Evolutionary conservation across 768 basidiomycete genomes (phyloP).

Genomic region (Suillus lakei): DNA sequence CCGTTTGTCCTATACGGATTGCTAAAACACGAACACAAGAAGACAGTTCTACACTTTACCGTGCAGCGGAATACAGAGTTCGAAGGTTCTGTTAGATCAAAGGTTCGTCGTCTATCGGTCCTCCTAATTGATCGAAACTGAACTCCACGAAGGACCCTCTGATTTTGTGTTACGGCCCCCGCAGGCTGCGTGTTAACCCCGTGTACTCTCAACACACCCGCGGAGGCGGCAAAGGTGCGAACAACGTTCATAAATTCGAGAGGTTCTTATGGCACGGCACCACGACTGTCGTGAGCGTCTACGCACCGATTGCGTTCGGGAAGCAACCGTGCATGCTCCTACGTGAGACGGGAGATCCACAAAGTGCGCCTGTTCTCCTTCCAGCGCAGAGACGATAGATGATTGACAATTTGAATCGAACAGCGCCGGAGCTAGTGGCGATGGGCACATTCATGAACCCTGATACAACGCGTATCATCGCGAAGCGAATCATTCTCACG

Average conservation of each 20-base stretch:
- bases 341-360: slow-evolving; percentile 64
- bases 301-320: slow-evolving; percentile 89
- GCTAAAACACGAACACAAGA: slow-evolving; percentile 95
- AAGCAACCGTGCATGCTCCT: slow-evolving; percentile 76
- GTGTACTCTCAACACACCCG: slow-evolving; percentile 91
- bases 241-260: slow-evolving; percentile 98
- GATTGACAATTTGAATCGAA: neutral
- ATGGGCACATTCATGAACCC: slow-evolving; percentile 84
- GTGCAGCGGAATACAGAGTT: slow-evolving; percentile 97
- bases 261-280: slow-evolving; percentile 84
- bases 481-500: slow-evolving; percentile 93
- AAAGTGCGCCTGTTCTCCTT: slow-evolving; percentile 52
- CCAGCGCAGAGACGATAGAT: neutral
- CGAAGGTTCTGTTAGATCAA: slow-evolving; percentile 84
- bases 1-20: slow-evolving; percentile 80
- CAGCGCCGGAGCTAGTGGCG: slow-evolving; percentile 85
- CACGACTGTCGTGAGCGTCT: slow-evolving; percentile 84
- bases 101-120: slow-evolving; percentile 50
- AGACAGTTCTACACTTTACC: slow-evolving; percentile 89
- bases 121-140: neutral
- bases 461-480: slow-evolving; percentile 89
- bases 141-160: slow-evolving; percentile 71
- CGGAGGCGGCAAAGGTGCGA: slow-evolving; percentile 88
- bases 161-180: slow-evolving; percentile 86
- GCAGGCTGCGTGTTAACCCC: slow-evolving; percentile 83